phyloP scores from a whole-genome alignment of 176 grass and related monocot genomes.

The Neostapfia colusana region DNA sequence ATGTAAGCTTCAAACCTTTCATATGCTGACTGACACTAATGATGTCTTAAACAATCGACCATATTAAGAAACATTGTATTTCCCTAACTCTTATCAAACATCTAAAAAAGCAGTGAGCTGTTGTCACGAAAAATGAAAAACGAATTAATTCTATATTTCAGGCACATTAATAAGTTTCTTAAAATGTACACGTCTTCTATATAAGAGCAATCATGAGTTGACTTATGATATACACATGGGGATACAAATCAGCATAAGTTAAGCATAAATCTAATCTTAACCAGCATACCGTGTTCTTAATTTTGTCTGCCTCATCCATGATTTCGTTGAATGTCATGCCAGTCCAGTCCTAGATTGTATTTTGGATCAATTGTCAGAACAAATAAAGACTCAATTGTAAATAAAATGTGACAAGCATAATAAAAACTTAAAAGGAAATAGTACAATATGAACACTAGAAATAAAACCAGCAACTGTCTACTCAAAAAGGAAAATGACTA shows the following conservation, averaged over 20 bases:
- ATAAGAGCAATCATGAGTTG: slow-evolving; percentile 8
- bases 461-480: not conserved
- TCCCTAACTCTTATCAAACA: slow-evolving; percentile 6
- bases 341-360: slow-evolving; percentile 85
- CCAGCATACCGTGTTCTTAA: slow-evolving; percentile 75
- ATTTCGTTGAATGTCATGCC: slow-evolving; percentile 93
- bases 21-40: slow-evolving; percentile 7
- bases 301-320: slow-evolving; percentile 93
- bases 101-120: slow-evolving; percentile 16
- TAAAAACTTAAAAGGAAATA: not conserved
- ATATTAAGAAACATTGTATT: slow-evolving; percentile 35
- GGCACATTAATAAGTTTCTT: slow-evolving; percentile 6
- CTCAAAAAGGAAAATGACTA: not conserved
- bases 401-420: slow-evolving; percentile 12
- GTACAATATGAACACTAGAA: slow-evolving; percentile 5
- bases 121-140: slow-evolving; percentile 9
- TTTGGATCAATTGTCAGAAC: slow-evolving; percentile 8
- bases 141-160: not conserved
- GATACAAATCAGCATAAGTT: slow-evolving; percentile 19
- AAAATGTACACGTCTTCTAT: slow-evolving; percentile 4
- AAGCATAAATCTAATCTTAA: slow-evolving; percentile 29
- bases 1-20: not conserved
- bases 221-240: not conserved
- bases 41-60: slow-evolving; percentile 24
- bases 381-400: not conserved